Evolutionary conservation across 768 basidiomycete species (phyloP).

Genomic region (Calocybe gangraenosa): DNA sequence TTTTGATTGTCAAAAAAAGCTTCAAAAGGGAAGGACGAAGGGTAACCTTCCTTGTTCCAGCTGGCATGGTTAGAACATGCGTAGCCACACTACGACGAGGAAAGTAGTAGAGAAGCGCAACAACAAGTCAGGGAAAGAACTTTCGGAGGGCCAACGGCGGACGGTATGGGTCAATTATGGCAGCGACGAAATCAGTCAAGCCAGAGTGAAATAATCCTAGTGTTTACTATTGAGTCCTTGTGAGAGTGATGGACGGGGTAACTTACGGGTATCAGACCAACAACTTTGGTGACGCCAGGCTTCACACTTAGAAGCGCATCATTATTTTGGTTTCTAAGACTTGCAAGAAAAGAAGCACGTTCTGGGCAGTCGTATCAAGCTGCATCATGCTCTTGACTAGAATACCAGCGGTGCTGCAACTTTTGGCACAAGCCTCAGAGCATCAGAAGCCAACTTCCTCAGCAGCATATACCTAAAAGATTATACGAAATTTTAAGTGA

Average conservation of each 20-base stretch:
- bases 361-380: constrained; percentile 43
- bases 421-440: constrained; percentile 38
- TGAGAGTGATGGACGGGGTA: not conserved
- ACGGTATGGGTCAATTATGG: constrained; percentile 41
- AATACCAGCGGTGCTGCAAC: constrained; percentile 35
- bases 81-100: constrained; percentile 40
- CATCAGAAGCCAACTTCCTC: constrained; percentile 49
- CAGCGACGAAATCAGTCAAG: constrained; percentile 38
- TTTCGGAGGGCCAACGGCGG: constrained; percentile 35
- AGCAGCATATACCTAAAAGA: constrained; percentile 22
- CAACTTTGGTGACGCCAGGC: constrained; percentile 34
- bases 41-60: constrained; percentile 61
- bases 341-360: constrained; percentile 7
- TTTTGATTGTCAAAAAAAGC: constrained; percentile 19
- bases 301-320: constrained; percentile 31
- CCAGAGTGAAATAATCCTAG: constrained; percentile 27
- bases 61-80: constrained; percentile 70
- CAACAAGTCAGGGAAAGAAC: constrained; percentile 7
- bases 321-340: not conserved
- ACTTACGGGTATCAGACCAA: constrained; percentile 28
- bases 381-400: constrained; percentile 40
- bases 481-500: not conserved
- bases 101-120: not conserved
- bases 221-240: not conserved
- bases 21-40: constrained; percentile 26